A percentile compares a stretch with the other conserved stretches of the same genome.
phyloP scores from a whole-genome alignment of 495 filamentous ascomycete genomes.

The Podospora tetraspora region DNA sequence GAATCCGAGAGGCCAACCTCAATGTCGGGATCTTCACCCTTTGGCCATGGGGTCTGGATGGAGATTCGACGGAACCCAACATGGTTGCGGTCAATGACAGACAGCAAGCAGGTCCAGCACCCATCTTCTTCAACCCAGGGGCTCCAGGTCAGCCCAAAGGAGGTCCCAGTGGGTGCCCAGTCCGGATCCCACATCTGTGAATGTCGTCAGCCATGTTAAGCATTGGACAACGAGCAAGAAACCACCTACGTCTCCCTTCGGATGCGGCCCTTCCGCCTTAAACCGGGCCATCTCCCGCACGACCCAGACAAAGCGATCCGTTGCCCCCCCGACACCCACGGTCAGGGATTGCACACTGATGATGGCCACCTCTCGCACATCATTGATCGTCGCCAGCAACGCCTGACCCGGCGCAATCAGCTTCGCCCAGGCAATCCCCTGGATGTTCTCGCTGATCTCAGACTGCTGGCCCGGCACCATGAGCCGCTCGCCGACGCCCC shows the following conservation, averaged over 20 bases:
- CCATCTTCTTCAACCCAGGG: slow-evolving; percentile 34
- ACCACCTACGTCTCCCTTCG: slow-evolving; percentile 27
- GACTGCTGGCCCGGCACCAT: slow-evolving; percentile 37
- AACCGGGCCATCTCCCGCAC: slow-evolving; percentile 42
- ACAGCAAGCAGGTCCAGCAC: slow-evolving; percentile 33
- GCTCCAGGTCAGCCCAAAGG: slow-evolving; percentile 42
- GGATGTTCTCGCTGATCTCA: slow-evolving; percentile 37
- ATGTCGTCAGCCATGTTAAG: not conserved
- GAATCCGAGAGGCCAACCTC: slow-evolving; percentile 26
- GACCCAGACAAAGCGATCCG: slow-evolving; percentile 32
- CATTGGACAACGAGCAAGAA: not conserved
- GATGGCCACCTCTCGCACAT: slow-evolving; percentile 38
- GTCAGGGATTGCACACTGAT: slow-evolving; percentile 35
- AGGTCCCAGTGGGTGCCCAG: slow-evolving; percentile 36
- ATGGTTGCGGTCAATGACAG: slow-evolving; percentile 38
- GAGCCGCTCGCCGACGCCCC: slow-evolving; percentile 44
- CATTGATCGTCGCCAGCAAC: slow-evolving; percentile 41
- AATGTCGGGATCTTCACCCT: slow-evolving; percentile 25
- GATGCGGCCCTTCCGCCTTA: slow-evolving; percentile 39
- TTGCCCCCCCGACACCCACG: slow-evolving; percentile 12
- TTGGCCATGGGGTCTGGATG: slow-evolving; percentile 21
- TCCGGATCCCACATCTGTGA: slow-evolving; percentile 34
- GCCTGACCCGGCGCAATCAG: slow-evolving; percentile 35
- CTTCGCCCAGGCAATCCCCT: slow-evolving; percentile 41
- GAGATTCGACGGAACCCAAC: slow-evolving; percentile 43